Evolutionary conservation across 129 eudicot genomes (phyloP).

Genomic region (Helianthus tuberosus): DNA sequence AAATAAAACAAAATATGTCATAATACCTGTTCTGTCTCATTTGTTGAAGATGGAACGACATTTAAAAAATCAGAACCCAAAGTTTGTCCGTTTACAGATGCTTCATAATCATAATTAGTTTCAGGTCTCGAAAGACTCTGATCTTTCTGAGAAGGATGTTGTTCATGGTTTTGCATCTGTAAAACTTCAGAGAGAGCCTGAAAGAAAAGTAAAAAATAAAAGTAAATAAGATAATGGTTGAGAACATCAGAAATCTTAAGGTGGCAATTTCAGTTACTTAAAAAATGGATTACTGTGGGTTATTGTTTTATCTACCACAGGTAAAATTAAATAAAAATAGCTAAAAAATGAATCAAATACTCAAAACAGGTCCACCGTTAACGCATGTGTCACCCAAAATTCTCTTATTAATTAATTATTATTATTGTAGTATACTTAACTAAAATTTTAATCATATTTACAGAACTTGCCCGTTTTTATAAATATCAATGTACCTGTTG

Average conservation of each 20-base stretch:
- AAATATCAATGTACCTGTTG: conserved; percentile 59
- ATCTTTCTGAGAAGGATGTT: conserved; percentile 55
- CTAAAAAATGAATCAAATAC: background rate
- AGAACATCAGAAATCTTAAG: background rate
- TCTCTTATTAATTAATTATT: background rate
- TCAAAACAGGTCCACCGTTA: background rate
- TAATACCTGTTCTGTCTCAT: conserved; percentile 60
- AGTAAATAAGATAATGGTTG: conserved; percentile 12
- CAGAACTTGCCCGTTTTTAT: background rate
- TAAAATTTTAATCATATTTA: background rate
- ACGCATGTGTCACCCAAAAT: background rate
- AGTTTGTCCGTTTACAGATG: conserved; percentile 65
- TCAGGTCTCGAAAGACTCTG: conserved; percentile 47
- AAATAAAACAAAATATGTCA: background rate
- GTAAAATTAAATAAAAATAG: background rate
- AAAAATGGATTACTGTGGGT: background rate
- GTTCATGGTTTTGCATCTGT: conserved; percentile 49
- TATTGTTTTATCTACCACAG: background rate
- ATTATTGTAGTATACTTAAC: too few species aligned
- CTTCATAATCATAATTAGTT: conserved; percentile 51
- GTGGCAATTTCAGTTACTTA: background rate
- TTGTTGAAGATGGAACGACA: conserved; percentile 38
- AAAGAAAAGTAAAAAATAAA: conserved; percentile 3
- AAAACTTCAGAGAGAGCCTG: conserved; percentile 64
- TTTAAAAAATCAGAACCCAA: conserved; percentile 46